These are phyloP conservation scores for Quercus lobata DNA, from an alignment of 331 rosid genomes.

Conservation along the genomic window DNA sequence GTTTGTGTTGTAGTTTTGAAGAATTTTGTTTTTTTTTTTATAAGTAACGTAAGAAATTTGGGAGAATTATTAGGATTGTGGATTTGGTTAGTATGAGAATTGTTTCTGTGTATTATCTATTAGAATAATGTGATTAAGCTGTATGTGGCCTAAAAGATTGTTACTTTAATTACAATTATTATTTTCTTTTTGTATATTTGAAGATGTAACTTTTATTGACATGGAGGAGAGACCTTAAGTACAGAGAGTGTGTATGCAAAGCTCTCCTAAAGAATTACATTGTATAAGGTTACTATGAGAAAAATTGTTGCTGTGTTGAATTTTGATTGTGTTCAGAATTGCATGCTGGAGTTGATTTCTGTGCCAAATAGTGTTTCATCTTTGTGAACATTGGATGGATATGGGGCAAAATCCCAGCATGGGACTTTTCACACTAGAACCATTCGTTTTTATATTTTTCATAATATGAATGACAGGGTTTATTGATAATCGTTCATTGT, in stretches of 20 bases:
- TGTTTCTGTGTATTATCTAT: neutral
- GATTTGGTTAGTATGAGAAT: too few species aligned
- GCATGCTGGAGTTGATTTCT: neutral
- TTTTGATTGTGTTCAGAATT: neutral
- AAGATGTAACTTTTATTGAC: too few species aligned
- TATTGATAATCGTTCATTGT: too few species aligned
- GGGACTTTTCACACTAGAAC: neutral
- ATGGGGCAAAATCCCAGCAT: neutral
- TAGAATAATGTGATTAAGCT: neutral
- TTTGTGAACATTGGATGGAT: neutral
- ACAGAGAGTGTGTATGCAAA: too few species aligned
- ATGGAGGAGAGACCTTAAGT: too few species aligned
- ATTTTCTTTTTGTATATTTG: too few species aligned
- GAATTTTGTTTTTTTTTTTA: neutral
- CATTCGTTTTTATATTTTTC: neutral
- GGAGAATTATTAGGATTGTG: neutral
- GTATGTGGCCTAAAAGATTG: neutral
- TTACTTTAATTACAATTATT: neutral
- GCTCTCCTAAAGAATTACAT: too few species aligned
- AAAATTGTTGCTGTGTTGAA: neutral
- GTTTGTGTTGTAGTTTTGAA: neutral
- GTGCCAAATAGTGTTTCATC: neutral
- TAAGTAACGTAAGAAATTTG: too few species aligned
- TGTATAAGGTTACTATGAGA: too few species aligned
- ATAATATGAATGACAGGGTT: neutral